Evolutionary conservation across 2,329 filamentous ascomycete genomes (phyloP), one percentile per base, ranked within the genome.

Genomic region (Grosmannia clavigera): DNA sequence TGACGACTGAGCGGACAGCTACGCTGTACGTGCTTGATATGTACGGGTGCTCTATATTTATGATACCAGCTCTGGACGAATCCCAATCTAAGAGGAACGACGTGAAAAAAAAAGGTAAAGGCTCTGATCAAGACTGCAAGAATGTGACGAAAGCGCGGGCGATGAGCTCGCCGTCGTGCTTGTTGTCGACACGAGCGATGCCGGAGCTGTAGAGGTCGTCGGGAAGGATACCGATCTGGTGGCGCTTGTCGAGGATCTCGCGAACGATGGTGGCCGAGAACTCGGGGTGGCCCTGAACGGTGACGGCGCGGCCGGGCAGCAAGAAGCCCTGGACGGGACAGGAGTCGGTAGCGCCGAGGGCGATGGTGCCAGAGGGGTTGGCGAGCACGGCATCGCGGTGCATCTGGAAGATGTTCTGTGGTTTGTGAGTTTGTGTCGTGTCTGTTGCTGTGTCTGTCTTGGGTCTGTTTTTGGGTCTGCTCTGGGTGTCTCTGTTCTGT

Each of bases 201-300:
- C 82, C 88, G 66, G 89, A 86, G 60, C 82, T 73, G 65, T 82
- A 92, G 62, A 86, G 72, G 22, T 82, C 82, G 60, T 92, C 83
- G 59, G 78, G 73, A 64, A 96, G 87, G 27, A 94, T 77, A 1
- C 88, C 89, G 55, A 75, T 75, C 33, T 77, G 75, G 68, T 87
- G 82, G 60, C 91, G 79, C 62, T 79, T 74, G 62, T 80, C 77
- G 59, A 92, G 72, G 46, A 95, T 73, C 70, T 90, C 85, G 22
- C 74, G 76, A 66, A 91, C 81, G 64, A 95, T 91, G 19, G 83
- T 79, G 61, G 79, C 77, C 4, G 79, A 87, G 70, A 92, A 94
- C 71, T 96, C 91, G 0, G 90, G 91, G 71, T 95, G 90, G 6
- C 90, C 90, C 74, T 96, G 90, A 1, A 95, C 82, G 0, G 88